Evolutionary conservation across 371 early-diverging fungal genomes (phyloP), one percentile per base, ranked within the genome.

Genomic region (Mortierella sp.): DNA sequence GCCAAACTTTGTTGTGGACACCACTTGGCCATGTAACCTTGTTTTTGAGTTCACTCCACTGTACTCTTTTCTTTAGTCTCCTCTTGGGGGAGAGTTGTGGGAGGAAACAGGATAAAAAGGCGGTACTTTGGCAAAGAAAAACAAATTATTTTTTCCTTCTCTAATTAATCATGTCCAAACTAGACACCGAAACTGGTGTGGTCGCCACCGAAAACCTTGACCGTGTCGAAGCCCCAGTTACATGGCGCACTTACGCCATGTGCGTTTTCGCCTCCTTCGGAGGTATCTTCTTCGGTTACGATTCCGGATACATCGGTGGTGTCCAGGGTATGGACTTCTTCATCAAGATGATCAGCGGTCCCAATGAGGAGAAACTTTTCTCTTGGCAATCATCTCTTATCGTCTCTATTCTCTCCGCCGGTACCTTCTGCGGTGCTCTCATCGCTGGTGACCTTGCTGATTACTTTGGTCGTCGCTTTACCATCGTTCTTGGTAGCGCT

Each of bases 371-470:
- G 0, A 82, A 76, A 21, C 70, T 70, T n/a, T 6, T 42, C 42
- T 58, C 91, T 50, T 80, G 88, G 70, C 89, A 91, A 87, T 79
- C 80, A n/a, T 88, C 89, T 79, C 89, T 89, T 54, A 87, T 91
- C 55, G 63, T 60, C 63, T 77, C 77, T 58, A 70, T 60, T 31
- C 60, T 60, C 74, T 74, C 93, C 65, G 90, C 91, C n/a, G 95
- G 94, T 21, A 91, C 92, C 50, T 90, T 95, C 71, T 80, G 91
- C 19, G 94, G 94, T 16, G 89, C 94, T 1, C 86, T 95, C 38
- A 76, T 82, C 42, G 89, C 94, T 16, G 95, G 94, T 47, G 89
- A 88, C 68, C 83, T 93, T 21, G 94, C 95, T 31, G 96, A 97
- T 80, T 57, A 65, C 48, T 81, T 95, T 77, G 96, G 96, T 24